phyloP scores from a whole-genome alignment of 768 basidiomycete species.

The Boletus reticuloceps region DNA sequence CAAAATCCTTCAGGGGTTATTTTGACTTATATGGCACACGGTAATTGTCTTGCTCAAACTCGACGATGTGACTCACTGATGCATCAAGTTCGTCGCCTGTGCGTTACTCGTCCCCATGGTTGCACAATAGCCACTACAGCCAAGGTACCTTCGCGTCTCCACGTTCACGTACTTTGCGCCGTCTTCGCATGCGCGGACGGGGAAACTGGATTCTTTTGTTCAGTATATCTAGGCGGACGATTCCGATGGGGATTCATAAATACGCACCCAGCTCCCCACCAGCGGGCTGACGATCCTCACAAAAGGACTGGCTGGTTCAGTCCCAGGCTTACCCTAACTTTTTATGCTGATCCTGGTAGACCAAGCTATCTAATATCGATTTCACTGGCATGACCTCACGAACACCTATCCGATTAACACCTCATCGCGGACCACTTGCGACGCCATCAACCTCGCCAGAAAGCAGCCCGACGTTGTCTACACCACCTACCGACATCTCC shows the following conservation, averaged over 20 bases:
- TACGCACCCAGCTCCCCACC: conserved; percentile 4
- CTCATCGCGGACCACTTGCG: conserved; percentile 28
- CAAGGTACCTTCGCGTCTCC: conserved; percentile 15
- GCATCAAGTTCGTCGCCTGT: background rate
- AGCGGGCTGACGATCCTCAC: conserved; percentile 9
- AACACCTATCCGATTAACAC: conserved; percentile 22
- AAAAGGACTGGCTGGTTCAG: conserved; percentile 31
- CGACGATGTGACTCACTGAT: conserved; percentile 1
- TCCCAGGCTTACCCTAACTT: conserved; percentile 20
- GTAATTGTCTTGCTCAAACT: conserved; percentile 25
- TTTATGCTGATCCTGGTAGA: conserved; percentile 15
- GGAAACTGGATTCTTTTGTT: conserved; percentile 21
- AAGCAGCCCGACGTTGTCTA: conserved; percentile 16
- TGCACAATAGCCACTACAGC: conserved; percentile 26
- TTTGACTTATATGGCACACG: conserved; percentile 1
- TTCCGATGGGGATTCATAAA: conserved; percentile 21
- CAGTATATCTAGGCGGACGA: background rate
- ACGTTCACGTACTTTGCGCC: conserved; percentile 18
- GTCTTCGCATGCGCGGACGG: background rate
- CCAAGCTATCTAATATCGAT: conserved; percentile 16
- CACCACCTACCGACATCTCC: conserved; percentile 12
- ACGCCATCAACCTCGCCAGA: conserved; percentile 19
- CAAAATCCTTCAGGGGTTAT: conserved; percentile 10
- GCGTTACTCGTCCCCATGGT: conserved; percentile 26
- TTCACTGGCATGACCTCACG: conserved; percentile 24